Percentiles rank a stretch among this genome's conserved stretches.
phyloP scores from a whole-genome alignment of 805 yeast species.

The Yarrowia sp. region DNA sequence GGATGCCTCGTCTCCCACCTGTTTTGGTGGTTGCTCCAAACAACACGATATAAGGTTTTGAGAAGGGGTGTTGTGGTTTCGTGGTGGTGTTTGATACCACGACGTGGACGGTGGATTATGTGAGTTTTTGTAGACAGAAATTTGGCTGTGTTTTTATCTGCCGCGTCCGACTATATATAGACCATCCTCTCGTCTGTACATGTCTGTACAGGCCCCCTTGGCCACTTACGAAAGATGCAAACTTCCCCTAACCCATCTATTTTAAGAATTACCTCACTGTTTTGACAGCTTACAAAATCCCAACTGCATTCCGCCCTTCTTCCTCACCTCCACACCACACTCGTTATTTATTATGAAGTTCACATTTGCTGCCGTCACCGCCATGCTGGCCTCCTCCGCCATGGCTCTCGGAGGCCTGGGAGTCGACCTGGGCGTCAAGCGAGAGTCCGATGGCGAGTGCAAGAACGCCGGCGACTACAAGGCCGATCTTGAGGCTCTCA shows the following conservation, averaged over 20 bases:
- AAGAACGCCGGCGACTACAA: slow-evolving; percentile 69
- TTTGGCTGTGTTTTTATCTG: too few relatives aligned
- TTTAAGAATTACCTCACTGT: slow-evolving; percentile 23
- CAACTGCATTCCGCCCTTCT: slow-evolving; percentile 11
- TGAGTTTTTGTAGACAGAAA: too few relatives aligned
- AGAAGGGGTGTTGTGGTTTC: background rate
- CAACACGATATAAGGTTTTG: background rate
- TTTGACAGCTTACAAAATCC: slow-evolving; percentile 12
- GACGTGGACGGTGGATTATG: too few relatives aligned
- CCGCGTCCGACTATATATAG: too few relatives aligned
- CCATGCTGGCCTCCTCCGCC: slow-evolving; percentile 22
- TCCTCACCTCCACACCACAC: slow-evolving; percentile 16
- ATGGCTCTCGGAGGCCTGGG: slow-evolving; percentile 47
- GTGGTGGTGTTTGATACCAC: too few relatives aligned
- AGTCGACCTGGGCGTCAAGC: slow-evolving; percentile 82
- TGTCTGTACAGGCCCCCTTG: too few relatives aligned
- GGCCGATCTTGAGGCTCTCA: slow-evolving; percentile 60
- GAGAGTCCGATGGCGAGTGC: slow-evolving; percentile 65
- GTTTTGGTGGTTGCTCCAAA: slow-evolving; percentile 16
- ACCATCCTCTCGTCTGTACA: too few relatives aligned
- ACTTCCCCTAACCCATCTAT: slow-evolving; percentile 7
- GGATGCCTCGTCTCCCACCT: slow-evolving; percentile 23
- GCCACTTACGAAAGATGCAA: too few relatives aligned
- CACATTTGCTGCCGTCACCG: slow-evolving; percentile 25
- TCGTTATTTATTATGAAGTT: slow-evolving; percentile 27